Base-by-base conservation (phyloP, 1,284 basidiomycete species). In the Tetrapyrgos nigripes region DNA sequence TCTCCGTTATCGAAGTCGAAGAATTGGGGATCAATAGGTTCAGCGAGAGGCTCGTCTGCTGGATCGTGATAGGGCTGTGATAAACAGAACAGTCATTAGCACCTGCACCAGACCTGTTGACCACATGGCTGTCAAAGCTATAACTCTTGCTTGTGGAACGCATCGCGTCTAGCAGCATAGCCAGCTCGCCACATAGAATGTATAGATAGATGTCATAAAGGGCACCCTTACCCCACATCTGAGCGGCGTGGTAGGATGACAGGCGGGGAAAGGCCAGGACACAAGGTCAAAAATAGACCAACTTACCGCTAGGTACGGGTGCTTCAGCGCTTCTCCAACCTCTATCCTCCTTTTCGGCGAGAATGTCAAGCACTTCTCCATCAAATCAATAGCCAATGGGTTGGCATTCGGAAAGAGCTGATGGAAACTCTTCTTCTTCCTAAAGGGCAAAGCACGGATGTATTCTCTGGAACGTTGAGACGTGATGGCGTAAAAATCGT, bases 401-500 rank as follows among this genome's bases (percentile, higher is more conserved):
- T 48, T 48, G 26, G 52, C 40, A 3, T 35, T 46, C 29, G 50
- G 23, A 13, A 50, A 24, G 60, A 97, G 79, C 48, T 82, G 74
- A 24, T 43, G 78, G 48, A 97, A 92, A 57, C 91, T 87, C 68
- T 84, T 89, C 70, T 92, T 91, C 78, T 93, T 95, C 59, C 94
- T 84, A 75, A 97, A 96, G 0, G 95, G 95, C 28, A 98, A 80
- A 0, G 96, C 93, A 3, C 96, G 90, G 65, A 98, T 93, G 70
- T 97, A 97, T 70, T 97, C 95, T 59, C 94, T 83, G 46, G 93
- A 96, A 29, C 93, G 80, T 19, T 86, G 82, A 10, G 92, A 93
- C 33, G 91, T 94, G 71, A 97, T 96, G 2, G 92, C 92, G 67
- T 96, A 94, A 72, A 97, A 96, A 68, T 97, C 94, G 64, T 98